These are phyloP conservation scores for Rhodotorula sp. DNA, from an alignment of 1,284 basidiomycete genomes.

Conservation along the genomic window DNA sequence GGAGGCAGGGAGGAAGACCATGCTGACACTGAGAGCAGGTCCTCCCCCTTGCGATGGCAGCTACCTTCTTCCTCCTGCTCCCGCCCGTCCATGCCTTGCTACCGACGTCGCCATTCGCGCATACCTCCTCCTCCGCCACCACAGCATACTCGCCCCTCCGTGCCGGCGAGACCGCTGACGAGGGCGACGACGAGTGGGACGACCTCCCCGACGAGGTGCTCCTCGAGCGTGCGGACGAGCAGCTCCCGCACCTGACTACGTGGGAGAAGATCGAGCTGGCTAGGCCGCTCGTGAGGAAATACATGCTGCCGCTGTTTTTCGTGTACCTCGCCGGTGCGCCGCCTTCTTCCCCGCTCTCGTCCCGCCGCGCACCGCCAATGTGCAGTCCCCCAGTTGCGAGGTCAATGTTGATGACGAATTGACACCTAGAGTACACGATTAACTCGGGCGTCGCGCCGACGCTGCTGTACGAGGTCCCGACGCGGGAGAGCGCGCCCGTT, in stretches of 20 bases:
- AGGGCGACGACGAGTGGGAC: conserved; percentile 44
- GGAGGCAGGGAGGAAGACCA: too few relatives aligned
- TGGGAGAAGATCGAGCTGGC: conserved; percentile 45
- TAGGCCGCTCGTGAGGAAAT: conserved; percentile 44
- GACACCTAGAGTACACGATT: conserved; percentile 42
- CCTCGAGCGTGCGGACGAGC: conserved; percentile 13
- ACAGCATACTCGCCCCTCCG: conserved; percentile 50
- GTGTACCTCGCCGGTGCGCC: conserved; percentile 66
- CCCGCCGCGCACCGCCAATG: background rate
- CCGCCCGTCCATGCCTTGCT: conserved; percentile 54
- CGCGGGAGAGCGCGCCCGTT: conserved; percentile 61
- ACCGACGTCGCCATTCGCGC: conserved; percentile 56
- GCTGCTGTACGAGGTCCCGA: conserved; percentile 82
- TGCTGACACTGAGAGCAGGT: conserved; percentile 57
- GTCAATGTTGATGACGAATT: too few relatives aligned
- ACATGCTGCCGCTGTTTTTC: conserved; percentile 49
- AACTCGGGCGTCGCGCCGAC: conserved; percentile 83
- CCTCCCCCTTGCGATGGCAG: conserved; percentile 70
- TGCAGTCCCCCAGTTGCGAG: background rate
- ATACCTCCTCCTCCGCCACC: conserved; percentile 46
- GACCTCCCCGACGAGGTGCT: background rate
- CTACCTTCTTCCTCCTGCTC: conserved; percentile 72
- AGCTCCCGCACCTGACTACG: conserved; percentile 21
- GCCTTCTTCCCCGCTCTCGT: background rate
- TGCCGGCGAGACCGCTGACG: conserved; percentile 44